phyloP scores from a whole-genome alignment of 163 green algal genomes.

The Picocystis sp. region DNA sequence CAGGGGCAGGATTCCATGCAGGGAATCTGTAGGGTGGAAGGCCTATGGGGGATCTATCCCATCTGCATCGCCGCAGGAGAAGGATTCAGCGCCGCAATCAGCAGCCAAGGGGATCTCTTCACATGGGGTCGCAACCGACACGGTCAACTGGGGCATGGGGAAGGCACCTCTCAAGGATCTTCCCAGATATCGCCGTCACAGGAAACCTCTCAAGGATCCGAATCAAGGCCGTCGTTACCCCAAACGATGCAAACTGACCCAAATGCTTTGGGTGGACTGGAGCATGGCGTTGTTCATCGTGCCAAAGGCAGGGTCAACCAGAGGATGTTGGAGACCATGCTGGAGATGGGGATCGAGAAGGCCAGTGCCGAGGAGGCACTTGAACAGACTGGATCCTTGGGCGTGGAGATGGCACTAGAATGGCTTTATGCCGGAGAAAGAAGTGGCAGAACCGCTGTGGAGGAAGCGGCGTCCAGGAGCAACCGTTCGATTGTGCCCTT shows the following conservation, averaged over 20 bases:
- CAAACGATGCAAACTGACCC: background rate
- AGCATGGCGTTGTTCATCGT: background rate
- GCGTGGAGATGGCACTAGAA: slow-evolving; percentile 38
- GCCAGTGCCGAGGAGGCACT: slow-evolving; percentile 61
- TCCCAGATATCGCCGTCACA: background rate
- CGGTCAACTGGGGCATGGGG: slow-evolving; percentile 19
- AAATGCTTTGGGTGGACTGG: background rate
- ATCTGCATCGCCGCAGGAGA: slow-evolving; percentile 3
- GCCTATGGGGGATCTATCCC: slow-evolving; percentile 7
- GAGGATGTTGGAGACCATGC: slow-evolving; percentile 48
- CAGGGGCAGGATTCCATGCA: background rate
- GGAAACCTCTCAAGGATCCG: slow-evolving; percentile 4
- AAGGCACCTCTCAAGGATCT: background rate
- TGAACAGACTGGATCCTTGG: slow-evolving; percentile 60
- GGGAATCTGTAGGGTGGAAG: slow-evolving; percentile 1
- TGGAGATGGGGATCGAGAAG: slow-evolving; percentile 72
- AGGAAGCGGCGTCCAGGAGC: too few relatives aligned
- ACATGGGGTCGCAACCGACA: slow-evolving; percentile 12
- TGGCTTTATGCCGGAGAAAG: slow-evolving; percentile 3
- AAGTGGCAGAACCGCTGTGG: background rate
- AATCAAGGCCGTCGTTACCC: background rate
- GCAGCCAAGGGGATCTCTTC: slow-evolving; percentile 1
- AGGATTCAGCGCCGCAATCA: slow-evolving; percentile 6
- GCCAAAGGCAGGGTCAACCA: slow-evolving; percentile 46
- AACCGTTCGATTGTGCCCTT: too few relatives aligned